phyloP scores from a whole-genome alignment of 2,329 filamentous ascomycete genomes.

The Chaetomium sp. region DNA sequence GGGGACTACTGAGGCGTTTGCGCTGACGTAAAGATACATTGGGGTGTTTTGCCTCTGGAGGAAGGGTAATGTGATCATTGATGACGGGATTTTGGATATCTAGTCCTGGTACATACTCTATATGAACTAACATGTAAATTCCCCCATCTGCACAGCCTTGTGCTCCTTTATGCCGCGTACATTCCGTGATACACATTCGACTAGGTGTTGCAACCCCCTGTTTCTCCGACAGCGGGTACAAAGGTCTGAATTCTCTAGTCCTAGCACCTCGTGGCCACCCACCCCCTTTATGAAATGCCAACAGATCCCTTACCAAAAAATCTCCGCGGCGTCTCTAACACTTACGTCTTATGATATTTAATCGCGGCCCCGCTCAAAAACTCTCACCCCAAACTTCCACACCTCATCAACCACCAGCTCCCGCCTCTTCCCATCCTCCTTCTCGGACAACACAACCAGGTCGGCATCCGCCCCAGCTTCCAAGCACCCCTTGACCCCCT shows the following conservation, averaged over 20 bases:
- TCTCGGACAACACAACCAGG: constrained; percentile 67
- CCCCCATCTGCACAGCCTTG: neutral
- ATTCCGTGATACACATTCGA: neutral
- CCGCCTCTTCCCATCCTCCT: constrained; percentile 42
- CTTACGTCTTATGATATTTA: neutral
- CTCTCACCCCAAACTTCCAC: constrained; percentile 72
- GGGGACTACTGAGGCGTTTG: constrained; percentile 39
- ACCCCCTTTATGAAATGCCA: neutral
- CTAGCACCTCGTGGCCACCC: no score
- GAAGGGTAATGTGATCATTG: neutral
- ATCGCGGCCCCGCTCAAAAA: constrained; percentile 38
- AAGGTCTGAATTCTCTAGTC: neutral
- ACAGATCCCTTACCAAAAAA: neutral
- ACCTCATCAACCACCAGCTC: constrained; percentile 69
- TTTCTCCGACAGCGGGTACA: neutral
- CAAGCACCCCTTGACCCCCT: constrained; percentile 66
- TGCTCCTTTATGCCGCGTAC: neutral
- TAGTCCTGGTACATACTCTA: neutral
- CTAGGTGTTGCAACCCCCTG: neutral
- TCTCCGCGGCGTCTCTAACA: neutral
- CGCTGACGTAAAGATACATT: constrained; percentile 27
- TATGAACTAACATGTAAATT: neutral
- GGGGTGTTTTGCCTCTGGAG: neutral
- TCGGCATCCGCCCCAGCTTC: constrained; percentile 67
- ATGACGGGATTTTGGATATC: neutral